Conservation (phyloP, 306 rosid genomes). For the Benincasa hispida region DNA sequence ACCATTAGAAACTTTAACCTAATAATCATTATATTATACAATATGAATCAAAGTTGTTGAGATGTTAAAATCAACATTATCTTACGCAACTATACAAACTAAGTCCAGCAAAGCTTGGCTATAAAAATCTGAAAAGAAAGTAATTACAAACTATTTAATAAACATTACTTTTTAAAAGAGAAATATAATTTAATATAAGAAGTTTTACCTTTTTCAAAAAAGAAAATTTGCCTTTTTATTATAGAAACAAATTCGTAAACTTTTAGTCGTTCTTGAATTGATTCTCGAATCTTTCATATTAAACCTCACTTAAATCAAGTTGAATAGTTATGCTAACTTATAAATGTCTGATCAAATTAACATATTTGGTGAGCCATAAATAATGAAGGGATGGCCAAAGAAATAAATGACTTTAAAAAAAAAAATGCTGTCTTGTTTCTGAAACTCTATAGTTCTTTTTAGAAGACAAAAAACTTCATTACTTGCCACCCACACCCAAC, state of each 20-base stretch:
- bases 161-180: no score
- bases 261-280: background rate
- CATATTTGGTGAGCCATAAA: background rate
- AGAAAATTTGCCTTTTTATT: no score
- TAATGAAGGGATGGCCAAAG: background rate
- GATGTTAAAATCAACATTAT: background rate
- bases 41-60: background rate
- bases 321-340: background rate
- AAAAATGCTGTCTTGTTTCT: background rate
- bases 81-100: background rate
- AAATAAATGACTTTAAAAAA: background rate
- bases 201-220: no score
- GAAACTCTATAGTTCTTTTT: background rate
- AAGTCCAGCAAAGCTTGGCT: background rate
- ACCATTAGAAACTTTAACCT: background rate
- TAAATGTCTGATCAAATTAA: background rate
- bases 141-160: background rate
- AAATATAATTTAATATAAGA: background rate
- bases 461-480: background rate
- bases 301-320: background rate
- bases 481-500: slow-evolving; percentile 4
- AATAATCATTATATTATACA: background rate
- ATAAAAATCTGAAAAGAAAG: background rate
- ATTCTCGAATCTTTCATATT: background rate
- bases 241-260: background rate